Evolutionary conservation across 106 monocot species (phyloP).

Genomic region (Posidonia australis): DNA sequence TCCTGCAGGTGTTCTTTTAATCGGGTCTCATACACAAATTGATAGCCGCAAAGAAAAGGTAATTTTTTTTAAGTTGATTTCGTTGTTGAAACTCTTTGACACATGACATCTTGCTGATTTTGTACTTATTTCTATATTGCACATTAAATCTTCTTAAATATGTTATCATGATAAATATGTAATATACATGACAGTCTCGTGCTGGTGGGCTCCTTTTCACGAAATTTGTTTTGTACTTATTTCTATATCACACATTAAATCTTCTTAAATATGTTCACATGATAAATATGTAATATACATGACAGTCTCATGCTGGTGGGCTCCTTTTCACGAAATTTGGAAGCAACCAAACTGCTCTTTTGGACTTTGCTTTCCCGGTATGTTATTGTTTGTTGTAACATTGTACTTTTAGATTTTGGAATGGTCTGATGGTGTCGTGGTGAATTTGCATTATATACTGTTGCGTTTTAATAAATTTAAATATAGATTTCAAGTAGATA

Average conservation of each 20-base stretch:
- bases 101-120: background rate
- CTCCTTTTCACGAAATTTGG: constrained; percentile 97
- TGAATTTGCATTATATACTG: background rate
- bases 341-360: constrained; percentile 83
- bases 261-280: no score
- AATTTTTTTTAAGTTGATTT: background rate
- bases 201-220: constrained; percentile 82
- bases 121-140: no score
- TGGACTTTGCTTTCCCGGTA: constrained; percentile 98
- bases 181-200: constrained; percentile 63
- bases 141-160: no score
- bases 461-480: no score
- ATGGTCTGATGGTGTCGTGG: no score
- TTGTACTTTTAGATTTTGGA: no score
- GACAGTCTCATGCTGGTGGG: constrained; percentile 84
- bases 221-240: background rate
- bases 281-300: constrained; percentile 6
- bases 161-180: background rate
- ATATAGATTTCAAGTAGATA: no score
- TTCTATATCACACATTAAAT: no score
- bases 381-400: background rate
- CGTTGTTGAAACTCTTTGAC: background rate
- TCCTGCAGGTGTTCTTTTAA: constrained; percentile 70
- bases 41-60: constrained; percentile 95
- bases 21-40: constrained; percentile 79